Evolutionary conservation across 805 yeast species (phyloP).

Genomic region (Candida pini): DNA sequence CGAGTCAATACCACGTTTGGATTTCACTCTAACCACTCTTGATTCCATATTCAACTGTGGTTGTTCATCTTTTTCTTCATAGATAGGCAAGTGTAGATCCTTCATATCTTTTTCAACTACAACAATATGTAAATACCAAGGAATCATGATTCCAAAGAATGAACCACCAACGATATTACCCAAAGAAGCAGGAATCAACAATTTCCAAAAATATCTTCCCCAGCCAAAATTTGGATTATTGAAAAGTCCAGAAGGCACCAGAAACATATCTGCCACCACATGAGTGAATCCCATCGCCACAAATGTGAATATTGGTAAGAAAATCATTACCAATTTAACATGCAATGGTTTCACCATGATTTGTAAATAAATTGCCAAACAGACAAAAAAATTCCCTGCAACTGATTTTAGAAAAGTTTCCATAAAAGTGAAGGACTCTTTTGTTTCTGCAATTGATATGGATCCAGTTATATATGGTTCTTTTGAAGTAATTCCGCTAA

Average conservation of each 20-base stretch:
- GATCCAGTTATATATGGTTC: conserved; percentile 44
- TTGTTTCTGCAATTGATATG: conserved; percentile 37
- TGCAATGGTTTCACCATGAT: conserved; percentile 75
- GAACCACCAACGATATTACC: conserved; percentile 82
- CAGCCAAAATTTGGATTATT: conserved; percentile 62
- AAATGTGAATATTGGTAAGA: conserved; percentile 69
- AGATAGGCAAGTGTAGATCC: conserved; percentile 56
- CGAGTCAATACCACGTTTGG: conserved; percentile 4
- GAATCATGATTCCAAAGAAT: conserved; percentile 55
- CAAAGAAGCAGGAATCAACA: conserved; percentile 61
- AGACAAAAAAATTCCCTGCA: conserved; percentile 75
- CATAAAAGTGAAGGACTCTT: conserved; percentile 43
- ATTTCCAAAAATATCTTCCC: conserved; percentile 65
- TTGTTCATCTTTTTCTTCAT: conserved; percentile 72
- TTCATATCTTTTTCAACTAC: conserved; percentile 69
- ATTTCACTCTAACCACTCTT: conserved; percentile 55
- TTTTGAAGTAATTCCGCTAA: conserved; percentile 42
- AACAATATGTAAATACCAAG: conserved; percentile 68
- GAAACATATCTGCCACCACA: conserved; percentile 76
- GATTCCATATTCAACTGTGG: conserved; percentile 75
- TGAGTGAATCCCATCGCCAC: conserved; percentile 78
- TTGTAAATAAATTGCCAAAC: conserved; percentile 70
- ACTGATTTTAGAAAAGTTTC: conserved; percentile 64
- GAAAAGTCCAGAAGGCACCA: conserved; percentile 59
- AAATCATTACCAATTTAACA: conserved; percentile 60